Evolutionary conservation across 208 protist species (phyloP).

Genomic region (Blastocrithidia nonstop): DNA sequence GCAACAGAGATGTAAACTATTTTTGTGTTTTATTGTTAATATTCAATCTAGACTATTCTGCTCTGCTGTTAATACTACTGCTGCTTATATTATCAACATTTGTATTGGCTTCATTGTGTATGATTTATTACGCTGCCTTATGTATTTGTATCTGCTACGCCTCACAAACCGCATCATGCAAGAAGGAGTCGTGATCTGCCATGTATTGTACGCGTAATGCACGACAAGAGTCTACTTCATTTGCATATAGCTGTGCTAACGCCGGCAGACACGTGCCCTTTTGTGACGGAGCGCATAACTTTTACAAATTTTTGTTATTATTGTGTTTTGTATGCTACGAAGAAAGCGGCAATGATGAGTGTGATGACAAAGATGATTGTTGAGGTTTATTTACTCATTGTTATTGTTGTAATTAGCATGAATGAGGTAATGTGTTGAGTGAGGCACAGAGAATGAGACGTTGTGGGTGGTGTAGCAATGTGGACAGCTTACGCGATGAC

Average conservation of each 20-base stretch:
- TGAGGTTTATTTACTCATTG: background rate
- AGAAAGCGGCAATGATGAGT: too few species aligned
- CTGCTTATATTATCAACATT: background rate
- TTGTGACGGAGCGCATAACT: too few species aligned
- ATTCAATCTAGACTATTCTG: background rate
- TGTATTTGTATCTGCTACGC: slow-evolving; percentile 7
- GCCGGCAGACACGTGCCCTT: background rate
- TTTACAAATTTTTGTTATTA: too few species aligned
- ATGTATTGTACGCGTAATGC: slow-evolving; percentile 12
- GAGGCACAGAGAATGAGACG: slow-evolving; percentile 21
- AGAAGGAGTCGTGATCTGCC: slow-evolving; percentile 16
- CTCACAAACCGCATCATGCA: slow-evolving; percentile 12
- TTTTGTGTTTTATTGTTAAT: too few species aligned
- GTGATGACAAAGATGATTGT: too few species aligned
- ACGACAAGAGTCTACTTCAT: too few species aligned
- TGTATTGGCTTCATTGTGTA: background rate
- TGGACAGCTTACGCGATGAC: slow-evolving; percentile 25
- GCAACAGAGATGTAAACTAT: background rate
- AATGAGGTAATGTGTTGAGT: slow-evolving; percentile 6
- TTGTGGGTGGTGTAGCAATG: slow-evolving; percentile 24
- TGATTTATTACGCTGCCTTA: background rate
- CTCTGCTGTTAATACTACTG: background rate
- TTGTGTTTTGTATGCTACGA: too few species aligned
- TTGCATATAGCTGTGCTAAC: background rate
- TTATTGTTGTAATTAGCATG: background rate